These are phyloP conservation scores for Paulinella micropora DNA, from an alignment of 78 protist species.

Conservation along the genomic window DNA sequence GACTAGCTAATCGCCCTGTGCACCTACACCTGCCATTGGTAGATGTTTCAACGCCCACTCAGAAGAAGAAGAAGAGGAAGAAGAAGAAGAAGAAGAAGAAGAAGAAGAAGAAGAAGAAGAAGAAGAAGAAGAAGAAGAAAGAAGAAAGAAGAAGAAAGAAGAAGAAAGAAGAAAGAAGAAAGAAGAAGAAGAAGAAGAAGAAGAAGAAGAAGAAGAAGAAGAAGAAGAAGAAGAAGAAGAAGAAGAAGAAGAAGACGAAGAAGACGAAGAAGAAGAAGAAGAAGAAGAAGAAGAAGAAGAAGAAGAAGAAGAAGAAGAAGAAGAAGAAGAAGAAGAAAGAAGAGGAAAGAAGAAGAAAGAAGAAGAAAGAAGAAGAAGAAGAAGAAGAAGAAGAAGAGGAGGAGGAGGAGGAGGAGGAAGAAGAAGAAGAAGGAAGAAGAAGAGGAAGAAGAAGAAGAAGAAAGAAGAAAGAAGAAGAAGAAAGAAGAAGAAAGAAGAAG, in stretches of 20 bases:
- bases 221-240: background rate
- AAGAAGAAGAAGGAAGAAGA: no score
- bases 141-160: background rate
- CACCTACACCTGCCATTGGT: background rate
- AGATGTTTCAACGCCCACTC: no score
- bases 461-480: no score
- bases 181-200: background rate
- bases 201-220: background rate
- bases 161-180: background rate
- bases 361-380: no score
- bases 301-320: background rate
- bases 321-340: background rate
- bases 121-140: background rate
- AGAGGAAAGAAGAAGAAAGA: no score
- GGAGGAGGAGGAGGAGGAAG: no score
- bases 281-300: background rate
- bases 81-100: background rate
- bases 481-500: no score
- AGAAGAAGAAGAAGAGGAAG: conserved; percentile 3
- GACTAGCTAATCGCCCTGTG: no score
- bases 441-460: no score
- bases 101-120: background rate
- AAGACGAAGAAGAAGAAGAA: no score
- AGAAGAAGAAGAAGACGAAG: no score
- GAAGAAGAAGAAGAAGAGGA: no score